Evolutionary conservation across 805 yeast species (phyloP).

Genomic region (Metschnikowia shivogae): DNA sequence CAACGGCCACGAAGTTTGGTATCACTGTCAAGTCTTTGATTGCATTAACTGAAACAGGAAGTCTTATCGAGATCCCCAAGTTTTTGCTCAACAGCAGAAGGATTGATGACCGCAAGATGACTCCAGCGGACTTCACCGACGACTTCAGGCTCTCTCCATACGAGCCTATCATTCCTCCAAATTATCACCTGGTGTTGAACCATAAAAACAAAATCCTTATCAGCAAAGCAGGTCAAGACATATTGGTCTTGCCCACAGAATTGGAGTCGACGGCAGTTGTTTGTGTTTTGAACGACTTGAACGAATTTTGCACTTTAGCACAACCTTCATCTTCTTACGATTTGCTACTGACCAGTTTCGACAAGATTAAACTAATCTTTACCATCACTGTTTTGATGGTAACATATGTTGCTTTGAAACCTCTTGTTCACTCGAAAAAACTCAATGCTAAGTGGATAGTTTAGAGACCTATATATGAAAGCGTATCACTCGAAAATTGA

Average conservation of each 20-base stretch:
- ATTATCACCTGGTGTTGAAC: constrained; percentile 29
- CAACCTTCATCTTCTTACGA: constrained; percentile 86
- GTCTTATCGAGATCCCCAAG: constrained; percentile 68
- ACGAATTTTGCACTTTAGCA: constrained; percentile 70
- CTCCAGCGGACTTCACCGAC: constrained; percentile 45
- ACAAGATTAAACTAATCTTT: constrained; percentile 54
- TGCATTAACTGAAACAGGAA: constrained; percentile 55
- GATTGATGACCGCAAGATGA: constrained; percentile 50
- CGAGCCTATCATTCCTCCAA: constrained; percentile 51
- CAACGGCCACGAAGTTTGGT: constrained; percentile 60
- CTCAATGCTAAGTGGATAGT: constrained; percentile 53
- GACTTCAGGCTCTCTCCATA: constrained; percentile 63
- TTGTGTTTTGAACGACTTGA: constrained; percentile 55
- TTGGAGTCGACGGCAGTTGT: constrained; percentile 79
- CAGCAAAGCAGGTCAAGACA: constrained; percentile 9
- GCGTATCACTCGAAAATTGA: constrained; percentile 6
- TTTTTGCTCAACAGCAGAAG: constrained; percentile 64
- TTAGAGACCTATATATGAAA: constrained; percentile 1
- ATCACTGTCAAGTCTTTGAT: constrained; percentile 66
- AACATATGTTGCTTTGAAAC: constrained; percentile 47
- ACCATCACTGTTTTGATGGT: constrained; percentile 54
- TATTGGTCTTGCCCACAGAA: constrained; percentile 46
- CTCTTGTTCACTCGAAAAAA: constrained; percentile 52
- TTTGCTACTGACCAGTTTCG: constrained; percentile 62
- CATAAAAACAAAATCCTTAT: constrained; percentile 33